Percentiles rank a stretch among this genome's conserved stretches.
Conservation (phyloP, 2,329 filamentous ascomycete species). For the Pseudopyricularia cyperi region DNA sequence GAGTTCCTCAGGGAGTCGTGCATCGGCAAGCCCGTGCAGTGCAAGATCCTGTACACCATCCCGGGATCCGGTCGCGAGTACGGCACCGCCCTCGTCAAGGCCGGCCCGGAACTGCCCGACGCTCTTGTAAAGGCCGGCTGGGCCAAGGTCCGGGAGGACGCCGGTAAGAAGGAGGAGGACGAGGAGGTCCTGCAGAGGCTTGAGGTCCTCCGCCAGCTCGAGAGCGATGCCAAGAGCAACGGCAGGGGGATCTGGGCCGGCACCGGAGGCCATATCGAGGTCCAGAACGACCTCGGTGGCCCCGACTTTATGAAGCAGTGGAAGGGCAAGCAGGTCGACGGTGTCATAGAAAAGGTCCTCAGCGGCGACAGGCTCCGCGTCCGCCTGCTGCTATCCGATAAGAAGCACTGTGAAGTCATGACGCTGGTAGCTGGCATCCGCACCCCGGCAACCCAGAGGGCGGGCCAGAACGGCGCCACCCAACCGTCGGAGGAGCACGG, state of each 20-base stretch:
- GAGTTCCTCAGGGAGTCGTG: constrained; percentile 77
- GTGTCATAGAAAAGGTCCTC: constrained; percentile 80
- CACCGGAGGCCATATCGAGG: constrained; percentile 54
- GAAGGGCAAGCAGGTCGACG: constrained; percentile 76
- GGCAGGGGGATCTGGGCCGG: constrained; percentile 71
- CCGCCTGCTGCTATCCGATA: constrained; percentile 66
- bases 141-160: constrained; percentile 88
- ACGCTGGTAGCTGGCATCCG: constrained; percentile 81
- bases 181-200: constrained; percentile 61
- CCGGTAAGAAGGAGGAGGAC: constrained; percentile 78
- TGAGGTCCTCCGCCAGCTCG: constrained; percentile 64
- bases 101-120: constrained; percentile 68
- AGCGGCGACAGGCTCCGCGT: constrained; percentile 83
- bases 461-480: constrained; percentile 63
- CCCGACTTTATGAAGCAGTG: constrained; percentile 68
- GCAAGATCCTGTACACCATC: constrained; percentile 76
- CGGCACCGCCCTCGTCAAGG: constrained; percentile 63
- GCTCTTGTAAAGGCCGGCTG: constrained; percentile 77
- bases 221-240: constrained; percentile 65
- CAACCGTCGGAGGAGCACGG: constrained; percentile 82
- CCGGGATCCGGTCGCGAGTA: constrained; percentile 81
- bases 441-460: constrained; percentile 78
- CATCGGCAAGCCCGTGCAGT: constrained; percentile 79
- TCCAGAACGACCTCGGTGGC: constrained; percentile 68
- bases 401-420: constrained; percentile 80